A percentile compares a stretch with the other conserved stretches of the same genome.
These are phyloP conservation scores for Debaryomycetaceae sp. DNA, from an alignment of 1,139 yeast genomes.

Conservation along the genomic window DNA sequence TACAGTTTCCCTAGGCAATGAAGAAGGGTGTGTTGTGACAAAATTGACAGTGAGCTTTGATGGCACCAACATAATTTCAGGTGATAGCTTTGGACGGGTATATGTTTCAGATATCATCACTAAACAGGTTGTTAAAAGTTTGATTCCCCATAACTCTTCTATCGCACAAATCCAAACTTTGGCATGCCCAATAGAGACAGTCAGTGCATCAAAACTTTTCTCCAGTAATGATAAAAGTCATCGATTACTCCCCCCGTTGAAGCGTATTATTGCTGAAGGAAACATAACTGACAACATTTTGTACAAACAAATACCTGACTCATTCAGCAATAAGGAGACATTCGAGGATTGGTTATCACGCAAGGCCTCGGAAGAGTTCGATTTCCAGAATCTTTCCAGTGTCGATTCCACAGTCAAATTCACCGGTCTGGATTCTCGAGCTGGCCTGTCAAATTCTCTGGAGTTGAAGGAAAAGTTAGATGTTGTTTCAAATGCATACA, in stretches of 20 bases:
- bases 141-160: constrained; percentile 51
- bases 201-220: constrained; percentile 6
- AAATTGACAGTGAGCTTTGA: constrained; percentile 65
- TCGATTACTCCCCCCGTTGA: constrained; percentile 51
- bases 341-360: constrained; percentile 42
- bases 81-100: constrained; percentile 69
- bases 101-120: constrained; percentile 71
- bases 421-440: constrained; percentile 1
- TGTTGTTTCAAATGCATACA: constrained; percentile 54
- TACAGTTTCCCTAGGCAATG: neutral
- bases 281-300: constrained; percentile 49
- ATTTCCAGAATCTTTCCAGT: constrained; percentile 41
- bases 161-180: constrained; percentile 24
- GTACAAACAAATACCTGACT: constrained; percentile 39
- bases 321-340: constrained; percentile 9
- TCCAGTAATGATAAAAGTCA: constrained; percentile 36
- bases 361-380: constrained; percentile 50
- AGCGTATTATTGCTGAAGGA: constrained; percentile 49
- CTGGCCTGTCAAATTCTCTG: constrained; percentile 8
- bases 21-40: constrained; percentile 32
- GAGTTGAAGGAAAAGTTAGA: constrained; percentile 46
- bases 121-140: constrained; percentile 66
- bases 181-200: constrained; percentile 13
- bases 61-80: constrained; percentile 70
- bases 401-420: constrained; percentile 33